Conservation (phyloP, 257 asterid genomes). For the Voacanga thouarsii region DNA sequence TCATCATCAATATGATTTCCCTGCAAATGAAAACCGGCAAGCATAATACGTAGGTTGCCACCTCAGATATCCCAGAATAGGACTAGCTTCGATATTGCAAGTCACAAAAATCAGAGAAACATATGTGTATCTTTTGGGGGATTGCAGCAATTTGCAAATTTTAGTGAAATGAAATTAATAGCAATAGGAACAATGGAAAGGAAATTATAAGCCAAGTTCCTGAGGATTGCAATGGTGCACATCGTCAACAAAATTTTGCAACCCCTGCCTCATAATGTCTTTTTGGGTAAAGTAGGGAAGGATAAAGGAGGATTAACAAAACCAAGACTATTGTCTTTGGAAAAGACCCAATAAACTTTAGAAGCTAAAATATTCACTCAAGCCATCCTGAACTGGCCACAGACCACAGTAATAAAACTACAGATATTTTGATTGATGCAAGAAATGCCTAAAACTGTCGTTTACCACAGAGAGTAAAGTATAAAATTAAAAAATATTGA, state of each 20-base stretch:
- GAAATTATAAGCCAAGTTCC: not conserved
- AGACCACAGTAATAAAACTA: not conserved
- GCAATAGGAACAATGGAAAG: not conserved
- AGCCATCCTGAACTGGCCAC: not conserved
- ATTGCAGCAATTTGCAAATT: not conserved
- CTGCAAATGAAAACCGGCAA: not conserved
- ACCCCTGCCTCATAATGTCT: not conserved
- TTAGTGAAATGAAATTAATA: too few species aligned
- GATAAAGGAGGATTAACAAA: not conserved
- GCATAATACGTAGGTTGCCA: not conserved
- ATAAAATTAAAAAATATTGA: not conserved
- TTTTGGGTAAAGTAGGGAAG: not conserved
- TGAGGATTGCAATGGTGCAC: not conserved
- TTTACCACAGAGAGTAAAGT: not conserved
- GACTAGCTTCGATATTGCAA: not conserved
- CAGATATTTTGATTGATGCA: not conserved
- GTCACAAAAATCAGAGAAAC: not conserved
- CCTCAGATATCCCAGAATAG: not conserved
- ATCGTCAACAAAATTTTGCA: not conserved
- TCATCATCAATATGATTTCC: not conserved
- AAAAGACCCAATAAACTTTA: not conserved
- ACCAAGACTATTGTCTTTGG: not conserved
- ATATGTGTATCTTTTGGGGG: not conserved
- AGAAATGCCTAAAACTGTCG: not conserved
- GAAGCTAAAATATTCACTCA: not conserved